Percentiles rank a stretch among this genome's conserved stretches.
Evolutionary conservation across 2,329 filamentous ascomycete genomes (phyloP).

Genomic region (Pseudomassariella vexata): DNA sequence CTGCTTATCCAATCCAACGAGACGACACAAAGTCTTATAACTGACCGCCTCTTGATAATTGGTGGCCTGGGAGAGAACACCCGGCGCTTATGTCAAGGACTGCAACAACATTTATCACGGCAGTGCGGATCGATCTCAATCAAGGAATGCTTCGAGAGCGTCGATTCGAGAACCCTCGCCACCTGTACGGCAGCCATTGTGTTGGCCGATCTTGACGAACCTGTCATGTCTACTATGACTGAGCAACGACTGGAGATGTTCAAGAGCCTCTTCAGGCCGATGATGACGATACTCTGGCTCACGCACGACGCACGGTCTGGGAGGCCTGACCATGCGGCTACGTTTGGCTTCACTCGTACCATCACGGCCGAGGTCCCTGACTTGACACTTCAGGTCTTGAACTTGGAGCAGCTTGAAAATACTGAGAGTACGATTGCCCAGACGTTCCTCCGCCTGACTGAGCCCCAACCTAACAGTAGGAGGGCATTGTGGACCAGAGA

Average conservation of each 20-base stretch:
- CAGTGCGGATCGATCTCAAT: conserved; percentile 14
- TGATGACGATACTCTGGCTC: conserved; percentile 20
- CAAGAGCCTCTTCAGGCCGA: conserved; percentile 15
- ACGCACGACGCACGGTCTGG: conserved; percentile 12
- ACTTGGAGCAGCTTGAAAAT: conserved; percentile 14
- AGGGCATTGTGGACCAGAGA: conserved; percentile 24
- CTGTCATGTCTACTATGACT: conserved; percentile 28
- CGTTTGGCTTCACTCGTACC: conserved; percentile 24
- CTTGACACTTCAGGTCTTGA: conserved; percentile 19
- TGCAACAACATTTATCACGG: conserved; percentile 15
- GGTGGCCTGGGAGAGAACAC: conserved; percentile 15
- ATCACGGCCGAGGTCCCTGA: conserved; percentile 21
- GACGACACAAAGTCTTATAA: conserved; percentile 4
- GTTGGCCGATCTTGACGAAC: conserved; percentile 28
- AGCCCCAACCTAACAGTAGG: not conserved
- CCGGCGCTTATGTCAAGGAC: conserved; percentile 10
- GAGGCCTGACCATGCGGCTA: conserved; percentile 20
- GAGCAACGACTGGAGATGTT: conserved; percentile 20
- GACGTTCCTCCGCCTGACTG: conserved; percentile 12
- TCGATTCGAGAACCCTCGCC: conserved; percentile 13
- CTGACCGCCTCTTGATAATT: conserved; percentile 25
- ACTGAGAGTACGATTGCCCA: conserved; percentile 11
- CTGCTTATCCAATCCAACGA: conserved; percentile 12
- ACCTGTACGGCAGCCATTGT: conserved; percentile 26
- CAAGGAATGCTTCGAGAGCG: conserved; percentile 19